Base-by-base conservation (phyloP, 768 basidiomycete species). In the Boletus vermiculosoides region DNA sequence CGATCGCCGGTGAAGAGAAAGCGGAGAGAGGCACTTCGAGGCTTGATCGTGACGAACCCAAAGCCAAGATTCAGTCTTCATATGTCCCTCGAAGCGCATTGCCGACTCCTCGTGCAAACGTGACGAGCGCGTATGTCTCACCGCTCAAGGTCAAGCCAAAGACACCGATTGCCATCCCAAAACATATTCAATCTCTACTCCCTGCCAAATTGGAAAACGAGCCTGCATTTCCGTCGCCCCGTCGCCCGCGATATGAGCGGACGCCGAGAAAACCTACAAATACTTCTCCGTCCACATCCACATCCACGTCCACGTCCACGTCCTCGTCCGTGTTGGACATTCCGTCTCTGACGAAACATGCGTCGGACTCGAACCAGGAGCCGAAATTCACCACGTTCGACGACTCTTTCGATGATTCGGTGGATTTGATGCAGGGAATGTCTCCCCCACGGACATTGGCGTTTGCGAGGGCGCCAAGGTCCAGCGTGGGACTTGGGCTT, bases 161-260 rank as follows among this genome's bases (percentile, higher is more conserved):
- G 68, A 84, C 87, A 0, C 86, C 86, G 4, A 70, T 80, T 11
- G 71, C 78, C 20, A 64, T 71, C n/a, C 70, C 71, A 20, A 84
- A 82, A 59, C 72, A 73, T 31, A 73, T 77, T 13, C 88, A 88
- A 55, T 84, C 86, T 1, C 85, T 87, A 66, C 77, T 90, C 8
- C 79, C 85, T 0, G 67, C 78, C 4, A 86, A 92, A 34, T 83
- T 95, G 71, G 79, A 92, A 4, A 77, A 80, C 18, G 83, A 83
- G 56, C 79, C 84, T 7, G 76, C 78, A 30, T 72, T 81, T 18
- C 18, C 81, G 81, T 20, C 74, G 68, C 53, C 78, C 33, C 52
- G 69, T 74, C 59, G 64, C n/a, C 68, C 64, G 25, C 61, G 69
- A 52, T 66, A 57, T 42, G 58, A 68, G 34, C 63, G 72, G 31